A percentile compares a stretch with the other conserved stretches of the same genome.
phyloP scores from a whole-genome alignment of 2,329 filamentous ascomycete genomes.

The Cadophora sp. region DNA sequence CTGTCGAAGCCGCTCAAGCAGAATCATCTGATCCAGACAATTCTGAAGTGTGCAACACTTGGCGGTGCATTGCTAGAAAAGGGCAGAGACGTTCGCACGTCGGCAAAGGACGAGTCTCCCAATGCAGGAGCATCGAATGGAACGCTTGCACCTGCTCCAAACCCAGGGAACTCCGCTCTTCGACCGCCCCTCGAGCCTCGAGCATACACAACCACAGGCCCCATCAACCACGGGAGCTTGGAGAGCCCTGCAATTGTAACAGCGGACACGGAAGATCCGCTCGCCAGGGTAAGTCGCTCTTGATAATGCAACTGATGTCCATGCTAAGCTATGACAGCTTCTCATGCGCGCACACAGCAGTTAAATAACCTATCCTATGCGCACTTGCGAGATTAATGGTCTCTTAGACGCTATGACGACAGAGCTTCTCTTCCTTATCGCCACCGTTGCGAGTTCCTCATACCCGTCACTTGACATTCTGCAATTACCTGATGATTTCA shows the following conservation, averaged over 20 bases:
- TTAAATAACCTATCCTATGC: slow-evolving; percentile 24
- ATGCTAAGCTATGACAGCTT: slow-evolving; percentile 41
- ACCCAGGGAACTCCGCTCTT: slow-evolving; percentile 30
- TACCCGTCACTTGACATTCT: slow-evolving; percentile 17
- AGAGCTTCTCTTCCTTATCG: slow-evolving; percentile 28
- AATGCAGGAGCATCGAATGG: slow-evolving; percentile 33
- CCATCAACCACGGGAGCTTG: slow-evolving; percentile 59
- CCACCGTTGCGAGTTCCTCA: slow-evolving; percentile 31
- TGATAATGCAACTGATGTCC: slow-evolving; percentile 18
- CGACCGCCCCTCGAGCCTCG: slow-evolving; percentile 66
- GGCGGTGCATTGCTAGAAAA: slow-evolving; percentile 84
- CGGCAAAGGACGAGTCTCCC: slow-evolving; percentile 42
- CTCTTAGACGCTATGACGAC: slow-evolving; percentile 4
- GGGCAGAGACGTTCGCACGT: slow-evolving; percentile 63
- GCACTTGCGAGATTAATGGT: background rate
- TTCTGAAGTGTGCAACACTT: slow-evolving; percentile 93
- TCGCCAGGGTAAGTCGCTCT: slow-evolving; percentile 42
- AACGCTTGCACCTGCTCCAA: slow-evolving; percentile 27
- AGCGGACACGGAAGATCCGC: slow-evolving; percentile 63
- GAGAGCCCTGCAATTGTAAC: slow-evolving; percentile 70
- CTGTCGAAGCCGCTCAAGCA: slow-evolving; percentile 96
- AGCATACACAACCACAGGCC: slow-evolving; percentile 73
- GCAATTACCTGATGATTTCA: slow-evolving; percentile 16
- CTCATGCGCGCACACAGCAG: slow-evolving; percentile 46
- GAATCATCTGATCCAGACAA: slow-evolving; percentile 96